phyloP scores from a whole-genome alignment of 2,329 filamentous ascomycete genomes.

The Tolypocladium pustulatum region DNA sequence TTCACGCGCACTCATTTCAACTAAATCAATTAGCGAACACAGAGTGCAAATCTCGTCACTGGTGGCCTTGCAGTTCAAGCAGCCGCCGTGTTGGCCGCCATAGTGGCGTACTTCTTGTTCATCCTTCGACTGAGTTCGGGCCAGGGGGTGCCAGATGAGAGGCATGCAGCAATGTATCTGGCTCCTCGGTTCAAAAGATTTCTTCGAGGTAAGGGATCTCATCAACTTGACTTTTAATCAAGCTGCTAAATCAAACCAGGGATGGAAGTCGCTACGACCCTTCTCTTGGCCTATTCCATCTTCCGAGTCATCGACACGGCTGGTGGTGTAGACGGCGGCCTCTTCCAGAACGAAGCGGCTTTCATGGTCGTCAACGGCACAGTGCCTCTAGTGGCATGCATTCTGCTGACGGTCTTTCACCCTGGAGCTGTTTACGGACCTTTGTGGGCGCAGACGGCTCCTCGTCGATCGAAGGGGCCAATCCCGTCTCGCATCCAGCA shows the following conservation, averaged over 20 bases:
- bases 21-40: conserved; percentile 17
- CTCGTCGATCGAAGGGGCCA: conserved; percentile 11
- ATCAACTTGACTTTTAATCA: not conserved
- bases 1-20: not conserved
- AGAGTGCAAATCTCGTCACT: conserved; percentile 28
- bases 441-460: conserved; percentile 29
- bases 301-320: conserved; percentile 29
- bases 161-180: conserved; percentile 27
- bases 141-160: conserved; percentile 26
- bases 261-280: conserved; percentile 22
- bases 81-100: conserved; percentile 26
- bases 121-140: conserved; percentile 26
- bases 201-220: conserved; percentile 26
- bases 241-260: conserved; percentile 14
- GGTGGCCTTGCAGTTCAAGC: conserved; percentile 34
- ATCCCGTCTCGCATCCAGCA: conserved; percentile 9
- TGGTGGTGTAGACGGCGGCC: conserved; percentile 19
- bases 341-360: conserved; percentile 27
- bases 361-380: conserved; percentile 29
- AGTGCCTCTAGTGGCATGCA: conserved; percentile 24
- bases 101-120: conserved; percentile 29
- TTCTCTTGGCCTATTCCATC: conserved; percentile 30
- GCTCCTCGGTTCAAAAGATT: conserved; percentile 32
- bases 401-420: conserved; percentile 24
- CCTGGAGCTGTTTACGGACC: conserved; percentile 27